Base-by-base conservation (phyloP, 352 stramenopile species). In the Bremia lactucae region DNA sequence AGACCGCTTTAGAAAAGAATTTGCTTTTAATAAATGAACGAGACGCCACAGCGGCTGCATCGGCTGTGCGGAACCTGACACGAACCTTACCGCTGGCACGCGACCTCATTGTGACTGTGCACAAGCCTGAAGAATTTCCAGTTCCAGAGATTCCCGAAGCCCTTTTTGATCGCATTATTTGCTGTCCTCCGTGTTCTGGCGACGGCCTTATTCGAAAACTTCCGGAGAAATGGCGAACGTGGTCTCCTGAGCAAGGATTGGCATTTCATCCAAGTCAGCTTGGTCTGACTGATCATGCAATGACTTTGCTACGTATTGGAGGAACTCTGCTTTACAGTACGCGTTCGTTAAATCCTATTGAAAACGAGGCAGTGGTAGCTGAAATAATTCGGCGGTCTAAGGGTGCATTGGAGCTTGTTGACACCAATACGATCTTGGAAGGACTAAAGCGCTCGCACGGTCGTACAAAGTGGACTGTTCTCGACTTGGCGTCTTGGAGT, bases 291-390 rank as follows among this genome's bases (percentile, higher is more conserved):
- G 42, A 63, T 21, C 66, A 79, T 31, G 75, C 72, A 1, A 59
- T 82, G 38, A 45, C 53, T 13, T 43, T 90, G 13, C 36, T 79
- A 2, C 56, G 59, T 23, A 59, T 65, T 14, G 81, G 66, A 22
- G 81, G 76, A 10, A 31, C 47, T 10, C 13, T 90, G 26, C 25
- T 91, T 0, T 93, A 93, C 55, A 74, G 57, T 46, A 93, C 81
- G 16, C 73, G 79, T 2, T 86, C 81, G 15, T 55, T 93, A 22
- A 86, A 89, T 31, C 81, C 78, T 29, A 73, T 93, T 20, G 81
- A 93, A 40, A 68, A 91, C 47, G 81, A 93, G 55, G 81, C 81
- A 5, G 69, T 93, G 16, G 66, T 93, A n/a, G 75, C 81, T 20
- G 69, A 83, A 41, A 19, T 91, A 8, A 52, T 91, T 45, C 72